A percentile compares a stretch with the other conserved stretches of the same genome.
Conservation (phyloP, 2,329 filamentous ascomycete genomes). For the Fusarium sp. region DNA sequence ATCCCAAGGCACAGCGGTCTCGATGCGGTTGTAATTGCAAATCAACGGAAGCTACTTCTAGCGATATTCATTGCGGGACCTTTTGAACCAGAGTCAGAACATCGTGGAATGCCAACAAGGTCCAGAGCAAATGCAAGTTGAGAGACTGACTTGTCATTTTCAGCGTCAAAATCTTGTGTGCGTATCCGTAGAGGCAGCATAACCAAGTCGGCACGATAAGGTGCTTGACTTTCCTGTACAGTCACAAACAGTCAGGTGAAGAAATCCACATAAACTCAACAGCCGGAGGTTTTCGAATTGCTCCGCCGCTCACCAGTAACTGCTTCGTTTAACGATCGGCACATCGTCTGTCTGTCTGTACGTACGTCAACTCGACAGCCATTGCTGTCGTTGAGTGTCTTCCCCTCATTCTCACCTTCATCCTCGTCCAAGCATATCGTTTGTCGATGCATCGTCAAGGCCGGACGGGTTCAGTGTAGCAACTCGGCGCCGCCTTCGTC, state of each 20-base stretch:
- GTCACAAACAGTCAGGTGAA: background rate
- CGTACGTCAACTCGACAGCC: background rate
- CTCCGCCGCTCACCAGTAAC: slow-evolving; percentile 17
- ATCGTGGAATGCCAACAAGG: slow-evolving; percentile 18
- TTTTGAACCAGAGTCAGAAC: background rate
- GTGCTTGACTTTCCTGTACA: slow-evolving; percentile 24
- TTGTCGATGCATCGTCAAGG: no score
- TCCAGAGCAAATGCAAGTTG: background rate
- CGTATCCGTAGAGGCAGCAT: background rate
- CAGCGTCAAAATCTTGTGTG: background rate
- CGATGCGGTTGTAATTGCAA: slow-evolving; percentile 16
- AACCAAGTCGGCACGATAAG: slow-evolving; percentile 24
- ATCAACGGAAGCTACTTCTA: slow-evolving; percentile 7
- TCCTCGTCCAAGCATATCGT: background rate
- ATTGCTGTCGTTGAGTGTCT: background rate
- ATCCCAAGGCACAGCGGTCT: background rate
- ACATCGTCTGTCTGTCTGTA: background rate
- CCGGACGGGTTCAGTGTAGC: no score
- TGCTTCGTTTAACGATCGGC: background rate
- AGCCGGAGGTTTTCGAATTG: background rate
- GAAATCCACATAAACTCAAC: slow-evolving; percentile 4
- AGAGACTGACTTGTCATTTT: background rate
- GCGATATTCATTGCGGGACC: background rate
- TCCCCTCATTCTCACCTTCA: background rate
- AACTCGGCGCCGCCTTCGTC: slow-evolving; percentile 12